Evolutionary conservation across 768 basidiomycete genomes (phyloP).

Genomic region (Pholiota conissans): DNA sequence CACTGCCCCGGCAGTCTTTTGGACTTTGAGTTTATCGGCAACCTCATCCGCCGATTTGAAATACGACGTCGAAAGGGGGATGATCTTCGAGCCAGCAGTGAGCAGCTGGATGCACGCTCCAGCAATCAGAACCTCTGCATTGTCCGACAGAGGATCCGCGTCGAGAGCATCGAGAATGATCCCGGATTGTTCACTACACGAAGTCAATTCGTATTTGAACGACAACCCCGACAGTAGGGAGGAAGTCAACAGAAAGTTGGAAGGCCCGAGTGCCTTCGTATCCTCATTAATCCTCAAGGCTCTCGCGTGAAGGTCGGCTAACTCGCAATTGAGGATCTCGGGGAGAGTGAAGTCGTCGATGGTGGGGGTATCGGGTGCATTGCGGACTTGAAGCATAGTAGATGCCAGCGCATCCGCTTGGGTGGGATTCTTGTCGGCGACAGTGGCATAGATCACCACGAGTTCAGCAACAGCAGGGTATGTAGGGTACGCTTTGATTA

Average conservation of each 20-base stretch:
- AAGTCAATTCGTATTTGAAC: too few relatives aligned
- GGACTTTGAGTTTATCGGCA: not conserved
- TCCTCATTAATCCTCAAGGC: not conserved
- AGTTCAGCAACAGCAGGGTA: not conserved
- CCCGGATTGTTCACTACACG: not conserved
- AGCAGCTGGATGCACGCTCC: too few relatives aligned
- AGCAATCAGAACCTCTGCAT: too few relatives aligned
- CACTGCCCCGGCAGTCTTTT: not conserved
- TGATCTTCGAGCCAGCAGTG: not conserved
- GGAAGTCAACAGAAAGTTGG: not conserved
- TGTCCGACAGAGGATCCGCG: not conserved
- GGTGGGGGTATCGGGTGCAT: not conserved
- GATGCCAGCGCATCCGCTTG: not conserved
- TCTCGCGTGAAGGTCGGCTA: not conserved
- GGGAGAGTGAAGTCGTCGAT: not conserved
- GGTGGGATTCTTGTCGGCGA: not conserved
- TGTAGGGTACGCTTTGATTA: not conserved
- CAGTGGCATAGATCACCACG: not conserved
- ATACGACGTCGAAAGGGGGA: not conserved
- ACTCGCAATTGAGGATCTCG: not conserved
- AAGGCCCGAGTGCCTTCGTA: not conserved
- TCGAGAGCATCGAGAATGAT: not conserved
- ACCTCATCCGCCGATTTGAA: not conserved
- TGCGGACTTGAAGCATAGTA: not conserved
- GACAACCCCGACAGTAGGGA: not conserved